Evolutionary conservation across 805 yeast genomes (phyloP), one percentile per base, ranked within the genome.

Genomic region (Nakazawaea anatomiae): DNA sequence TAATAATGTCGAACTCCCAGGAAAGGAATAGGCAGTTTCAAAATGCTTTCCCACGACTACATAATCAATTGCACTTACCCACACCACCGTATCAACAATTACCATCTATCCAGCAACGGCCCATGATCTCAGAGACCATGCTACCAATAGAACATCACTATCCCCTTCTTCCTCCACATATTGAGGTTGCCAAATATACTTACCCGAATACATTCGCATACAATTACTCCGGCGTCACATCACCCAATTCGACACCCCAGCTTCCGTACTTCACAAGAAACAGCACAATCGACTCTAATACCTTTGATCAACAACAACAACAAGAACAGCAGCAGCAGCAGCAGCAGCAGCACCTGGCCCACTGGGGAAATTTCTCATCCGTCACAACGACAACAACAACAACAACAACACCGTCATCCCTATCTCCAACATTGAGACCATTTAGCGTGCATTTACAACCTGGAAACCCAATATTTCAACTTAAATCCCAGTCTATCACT

Each of bases 101-200:
- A 29, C 47, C 47, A 4, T 45, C 47, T 18, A 31, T 45, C 4
- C 47, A 45, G 30, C 47, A 45, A 28, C 41, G 35, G 18, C 18
- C 36, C 9, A 6, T 9, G 27, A 30, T 36, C 2, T 18, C 25
- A 45, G 39, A 45, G 25, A 9, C 39, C 4, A 12, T 14, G 4
- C 1, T 32, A 32, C 46, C 46, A 12, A 27, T 42, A 7, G 6
- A 28, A 45, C 36, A 36, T 18, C 47, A 35, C 11, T 36, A 35
- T 29, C 41, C 41, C 11, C 8, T 29, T 4, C 30, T 18, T 27
- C 39, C 47, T 11, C n/a, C 39, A 34, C 30, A 18, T 18, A 18
- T 18, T 18, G n/a, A n/a, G n/a, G n/a, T n/a, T n/a, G n/a, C n/a
- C n/a, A n/a, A n/a, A n/a, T n/a, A n/a, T n/a, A 18, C 25, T 18